Evolutionary conservation across 2,329 filamentous ascomycete species (phyloP), one percentile per base, ranked within the genome.

Genomic region (Colletotrichum destructivum): DNA sequence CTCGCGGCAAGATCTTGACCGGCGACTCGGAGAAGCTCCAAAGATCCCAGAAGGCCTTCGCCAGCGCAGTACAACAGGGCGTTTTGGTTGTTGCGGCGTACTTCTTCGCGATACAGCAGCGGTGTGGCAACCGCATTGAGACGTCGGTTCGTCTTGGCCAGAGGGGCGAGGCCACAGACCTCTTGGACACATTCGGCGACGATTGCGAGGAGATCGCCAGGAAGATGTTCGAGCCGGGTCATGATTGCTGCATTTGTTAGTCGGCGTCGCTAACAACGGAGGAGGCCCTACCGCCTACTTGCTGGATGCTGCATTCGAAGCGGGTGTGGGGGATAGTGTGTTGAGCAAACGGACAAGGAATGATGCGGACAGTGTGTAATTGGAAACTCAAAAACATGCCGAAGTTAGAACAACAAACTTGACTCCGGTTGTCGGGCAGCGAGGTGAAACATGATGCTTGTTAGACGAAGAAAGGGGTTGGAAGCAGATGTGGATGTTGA

Each of bases 81-180:
- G 4, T 44, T 23, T 23, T 55, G 16, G 8, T 44, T 55, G 16
- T 55, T 11, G 18, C 52, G 31, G 31, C 26, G 52, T 6, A 55
- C 52, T 16, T 9, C 52, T 55, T 55, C 26, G 31, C 35, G 42
- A 21, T 59, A 57, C 26, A 66, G 62, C 15, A 18, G 16, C 42
- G 31, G 26, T 4, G 31, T 66, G 42, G 31, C 42, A 26, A 66
- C 49, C 2, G 13, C 18, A 21, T 51, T 64, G 15, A 63, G 35
- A 15, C 31, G 61, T 11, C 47, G 61, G 35, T 42, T 63, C 61
- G 42, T 55, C 35, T 55, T 51, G 35, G 61, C 47, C 46, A 63
- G 46, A 31, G 61, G 55, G 26, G 61, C 61, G n/a, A 63, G 47
- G 35, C 47, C 47, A 15, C 61, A 47, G 35, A 63, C n/a, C n/a